phyloP scores from a whole-genome alignment of 1,139 yeast genomes.

The Wickerhamomyces sp. region DNA sequence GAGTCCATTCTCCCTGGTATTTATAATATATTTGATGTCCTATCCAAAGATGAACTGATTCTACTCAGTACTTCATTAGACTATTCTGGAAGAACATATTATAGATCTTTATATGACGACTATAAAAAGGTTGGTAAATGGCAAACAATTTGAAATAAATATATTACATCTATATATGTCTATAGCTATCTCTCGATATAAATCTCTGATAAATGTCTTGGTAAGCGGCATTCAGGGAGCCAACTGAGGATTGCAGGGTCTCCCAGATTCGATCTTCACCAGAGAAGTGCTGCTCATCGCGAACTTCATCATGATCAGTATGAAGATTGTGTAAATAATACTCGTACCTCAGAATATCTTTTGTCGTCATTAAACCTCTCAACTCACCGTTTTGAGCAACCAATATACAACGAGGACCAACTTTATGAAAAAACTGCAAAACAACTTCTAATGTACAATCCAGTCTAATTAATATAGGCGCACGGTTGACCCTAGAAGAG shows the following conservation, averaged over 20 bases:
- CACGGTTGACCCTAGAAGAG: constrained; percentile 42
- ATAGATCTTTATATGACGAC: constrained; percentile 62
- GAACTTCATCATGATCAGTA: constrained; percentile 7
- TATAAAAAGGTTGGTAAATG: constrained; percentile 81
- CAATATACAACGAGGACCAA: constrained; percentile 76
- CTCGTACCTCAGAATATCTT: constrained; percentile 56
- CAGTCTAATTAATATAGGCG: constrained; percentile 61
- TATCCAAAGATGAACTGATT: constrained; percentile 64
- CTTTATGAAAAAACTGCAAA: constrained; percentile 64
- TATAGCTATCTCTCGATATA: background rate
- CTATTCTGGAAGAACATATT: constrained; percentile 61
- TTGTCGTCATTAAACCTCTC: constrained; percentile 63
- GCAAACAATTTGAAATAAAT: constrained; percentile 29
- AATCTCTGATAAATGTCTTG: background rate
- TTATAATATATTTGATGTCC: constrained; percentile 60
- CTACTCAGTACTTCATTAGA: constrained; percentile 70
- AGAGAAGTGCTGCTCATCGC: constrained; percentile 9
- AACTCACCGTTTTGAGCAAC: constrained; percentile 53
- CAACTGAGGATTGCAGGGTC: background rate
- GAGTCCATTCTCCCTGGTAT: constrained; percentile 54
- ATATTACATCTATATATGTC: background rate
- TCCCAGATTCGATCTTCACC: constrained; percentile 4
- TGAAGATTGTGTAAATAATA: constrained; percentile 14
- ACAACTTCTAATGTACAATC: constrained; percentile 57
- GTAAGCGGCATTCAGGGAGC: background rate